phyloP scores from a whole-genome alignment of 192 early-diverging fungal genomes.

The Helicostylum pulchrum region DNA sequence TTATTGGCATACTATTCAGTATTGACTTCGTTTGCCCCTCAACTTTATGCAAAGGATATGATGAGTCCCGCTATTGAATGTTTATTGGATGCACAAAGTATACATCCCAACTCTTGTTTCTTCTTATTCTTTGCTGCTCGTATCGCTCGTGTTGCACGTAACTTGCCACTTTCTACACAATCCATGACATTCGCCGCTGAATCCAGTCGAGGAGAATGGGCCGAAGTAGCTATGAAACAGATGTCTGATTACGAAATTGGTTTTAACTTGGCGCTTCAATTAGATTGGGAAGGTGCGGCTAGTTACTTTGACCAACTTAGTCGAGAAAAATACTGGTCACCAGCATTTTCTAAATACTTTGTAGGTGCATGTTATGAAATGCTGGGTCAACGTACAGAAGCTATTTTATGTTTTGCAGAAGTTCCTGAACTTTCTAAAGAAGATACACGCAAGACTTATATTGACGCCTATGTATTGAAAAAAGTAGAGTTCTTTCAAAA shows the following conservation, averaged over 20 bases:
- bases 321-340: constrained; percentile 53
- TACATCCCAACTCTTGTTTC: constrained; percentile 50
- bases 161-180: constrained; percentile 35
- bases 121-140: constrained; percentile 53
- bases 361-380: constrained; percentile 49
- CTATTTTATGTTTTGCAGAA: constrained; percentile 62
- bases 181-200: constrained; percentile 33
- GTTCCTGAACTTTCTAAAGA: constrained; percentile 48
- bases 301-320: constrained; percentile 41
- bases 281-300: constrained; percentile 45
- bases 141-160: constrained; percentile 38
- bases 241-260: constrained; percentile 52
- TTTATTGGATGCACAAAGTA: constrained; percentile 45
- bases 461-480: constrained; percentile 51
- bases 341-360: constrained; percentile 51
- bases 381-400: constrained; percentile 67
- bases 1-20: constrained; percentile 48
- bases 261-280: constrained; percentile 43
- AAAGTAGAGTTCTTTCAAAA: constrained; percentile 46
- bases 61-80: constrained; percentile 37
- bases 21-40: constrained; percentile 50
- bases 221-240: constrained; percentile 41
- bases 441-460: constrained; percentile 36
- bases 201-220: constrained; percentile 39
- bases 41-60: constrained; percentile 43